phyloP scores from a whole-genome alignment of 345 rosid genomes.

The Corymbia maculata region DNA sequence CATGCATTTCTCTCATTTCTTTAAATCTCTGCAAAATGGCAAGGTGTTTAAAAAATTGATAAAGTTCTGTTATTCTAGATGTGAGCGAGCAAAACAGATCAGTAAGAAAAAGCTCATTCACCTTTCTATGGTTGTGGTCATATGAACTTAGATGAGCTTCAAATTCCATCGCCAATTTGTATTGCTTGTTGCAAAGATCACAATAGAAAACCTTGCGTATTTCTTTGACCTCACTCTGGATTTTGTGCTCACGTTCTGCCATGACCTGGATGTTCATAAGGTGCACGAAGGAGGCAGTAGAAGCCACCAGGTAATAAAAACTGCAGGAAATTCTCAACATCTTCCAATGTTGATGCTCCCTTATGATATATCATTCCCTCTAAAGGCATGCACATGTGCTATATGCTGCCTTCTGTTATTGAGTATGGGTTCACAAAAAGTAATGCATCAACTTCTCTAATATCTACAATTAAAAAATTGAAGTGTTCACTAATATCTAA shows the following conservation, averaged over 20 bases:
- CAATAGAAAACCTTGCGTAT: slow-evolving; percentile 85
- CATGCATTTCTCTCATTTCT: slow-evolving; percentile 94
- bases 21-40: slow-evolving; percentile 65
- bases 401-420: slow-evolving; percentile 79
- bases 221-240: slow-evolving; percentile 91
- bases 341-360: slow-evolving; percentile 76
- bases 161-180: slow-evolving; percentile 93
- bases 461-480: slow-evolving; percentile 8
- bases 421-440: slow-evolving; percentile 42
- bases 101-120: slow-evolving; percentile 1
- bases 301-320: slow-evolving; percentile 99
- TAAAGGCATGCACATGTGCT: slow-evolving; percentile 66
- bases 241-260: slow-evolving; percentile 99
- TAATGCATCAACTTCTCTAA: slow-evolving; percentile 49
- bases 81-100: neutral
- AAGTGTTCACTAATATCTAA: neutral
- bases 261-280: slow-evolving; percentile 99
- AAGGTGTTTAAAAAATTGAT: neutral
- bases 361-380: slow-evolving; percentile 61
- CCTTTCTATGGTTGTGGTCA: slow-evolving; percentile 99
- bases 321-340: slow-evolving; percentile 83
- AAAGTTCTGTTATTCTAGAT: neutral
- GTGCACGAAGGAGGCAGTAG: slow-evolving; percentile 99
- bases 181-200: slow-evolving; percentile 96
- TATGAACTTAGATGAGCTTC: slow-evolving; percentile 94